Percentiles rank a stretch among this genome's conserved stretches.
Evolutionary conservation across 768 basidiomycete species (phyloP).

Genomic region (Galerina sulciceps): DNA sequence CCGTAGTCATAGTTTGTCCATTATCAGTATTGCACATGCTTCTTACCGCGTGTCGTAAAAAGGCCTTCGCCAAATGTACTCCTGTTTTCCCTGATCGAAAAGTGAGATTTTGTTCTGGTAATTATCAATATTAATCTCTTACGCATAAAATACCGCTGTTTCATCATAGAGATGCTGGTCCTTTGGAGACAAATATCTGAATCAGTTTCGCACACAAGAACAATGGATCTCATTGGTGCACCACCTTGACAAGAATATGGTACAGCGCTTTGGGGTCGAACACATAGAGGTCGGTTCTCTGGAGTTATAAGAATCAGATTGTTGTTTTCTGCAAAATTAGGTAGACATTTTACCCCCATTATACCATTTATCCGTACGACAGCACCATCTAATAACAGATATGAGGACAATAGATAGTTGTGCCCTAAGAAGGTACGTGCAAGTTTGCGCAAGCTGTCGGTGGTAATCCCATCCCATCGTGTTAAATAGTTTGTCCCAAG

Average conservation of each 20-base stretch:
- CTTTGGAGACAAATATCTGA: slow-evolving; percentile 13
- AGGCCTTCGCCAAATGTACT: slow-evolving; percentile 30
- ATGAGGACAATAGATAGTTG: neutral
- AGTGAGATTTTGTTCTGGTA: neutral
- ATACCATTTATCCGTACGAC: slow-evolving; percentile 34
- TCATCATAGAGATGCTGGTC: slow-evolving; percentile 36
- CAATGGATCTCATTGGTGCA: neutral
- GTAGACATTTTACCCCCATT: slow-evolving; percentile 39
- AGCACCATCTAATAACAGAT: slow-evolving; percentile 25
- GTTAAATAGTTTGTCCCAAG: slow-evolving; percentile 8
- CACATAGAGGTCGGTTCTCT: slow-evolving; percentile 40
- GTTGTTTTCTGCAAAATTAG: neutral
- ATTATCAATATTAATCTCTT: neutral
- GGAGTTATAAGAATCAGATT: neutral
- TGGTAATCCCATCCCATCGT: slow-evolving; percentile 13
- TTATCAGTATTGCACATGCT: neutral
- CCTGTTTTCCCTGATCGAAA: slow-evolving; percentile 5
- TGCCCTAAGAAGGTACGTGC: neutral
- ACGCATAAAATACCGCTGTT: slow-evolving; percentile 29
- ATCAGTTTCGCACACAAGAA: no score
- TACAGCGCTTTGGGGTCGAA: slow-evolving; percentile 50
- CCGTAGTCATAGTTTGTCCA: no score
- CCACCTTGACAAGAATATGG: slow-evolving; percentile 45
- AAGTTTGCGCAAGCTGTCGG: slow-evolving; percentile 6
- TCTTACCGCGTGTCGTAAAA: slow-evolving; percentile 25